Base-by-base conservation (phyloP, 345 rosid species). In the Sisymbrium altissimum region DNA sequence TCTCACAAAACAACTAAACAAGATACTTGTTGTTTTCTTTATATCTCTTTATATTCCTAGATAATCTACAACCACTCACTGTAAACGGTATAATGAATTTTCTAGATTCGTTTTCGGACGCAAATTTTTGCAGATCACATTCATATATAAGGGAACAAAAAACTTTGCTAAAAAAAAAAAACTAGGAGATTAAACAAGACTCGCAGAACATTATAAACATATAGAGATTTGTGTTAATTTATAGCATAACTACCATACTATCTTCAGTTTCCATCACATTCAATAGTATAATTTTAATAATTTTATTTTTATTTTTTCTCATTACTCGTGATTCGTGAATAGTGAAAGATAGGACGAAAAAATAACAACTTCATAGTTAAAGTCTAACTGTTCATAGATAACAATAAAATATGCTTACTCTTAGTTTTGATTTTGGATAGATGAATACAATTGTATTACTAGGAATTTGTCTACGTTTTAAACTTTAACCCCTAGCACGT, bases 31-130 rank as follows among this genome's bases (percentile, higher is more conserved):
- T 67, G 73, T 60, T 33, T 18, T 74, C 15, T 39, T 30, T 25
- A 18, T 74, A 54, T 68, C n/a, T 66, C 52, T 50, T 38, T 60
- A 21, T 40, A 18, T 59, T 60, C 68, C 46, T 68, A 33, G 41
- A 68, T 50, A 41, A 52, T 75, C 21, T 41, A 68, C 55, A 75
- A 52, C 74, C 74, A 68, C 64, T 35, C 29, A 18, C 14, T 33
- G 35, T 56, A 9, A 19, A 27, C 4, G 35, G 18, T 13, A 13
- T 54, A 18, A 43, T 32, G 41, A 55, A 18, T 27, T 15, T 54
- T 15, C 21, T 19, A 19, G 21, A 19, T 56, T 57, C 19, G 4
- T 9, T 30, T 56, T 50, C 2, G 35, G 38, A 10, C 14, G 53
- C 30, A 43, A 18, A 57, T 9, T 32, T 55, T 56, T 39, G 33